Evolutionary conservation across 2,329 filamentous ascomycete species (phyloP).

Genomic region (Dendrostoma leiphaemia): DNA sequence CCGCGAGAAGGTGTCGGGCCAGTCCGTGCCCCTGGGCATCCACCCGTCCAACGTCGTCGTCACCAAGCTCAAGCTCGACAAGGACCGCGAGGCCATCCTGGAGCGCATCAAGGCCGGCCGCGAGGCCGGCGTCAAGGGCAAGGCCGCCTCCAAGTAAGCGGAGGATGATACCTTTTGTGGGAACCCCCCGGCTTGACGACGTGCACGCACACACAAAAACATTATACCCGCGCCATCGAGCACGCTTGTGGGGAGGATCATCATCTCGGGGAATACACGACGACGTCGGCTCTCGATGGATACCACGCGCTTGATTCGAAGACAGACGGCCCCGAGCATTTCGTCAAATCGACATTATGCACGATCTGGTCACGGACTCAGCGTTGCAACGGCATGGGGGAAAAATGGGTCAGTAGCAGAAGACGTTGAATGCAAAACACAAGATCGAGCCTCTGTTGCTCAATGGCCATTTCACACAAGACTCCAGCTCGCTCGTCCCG

Average conservation of each 20-base stretch:
- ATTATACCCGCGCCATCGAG: constrained; percentile 8
- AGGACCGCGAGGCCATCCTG: constrained; percentile 87
- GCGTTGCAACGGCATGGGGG: constrained; percentile 26
- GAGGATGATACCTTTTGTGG: no score
- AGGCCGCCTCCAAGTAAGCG: constrained; percentile 54
- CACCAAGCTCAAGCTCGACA: constrained; percentile 98
- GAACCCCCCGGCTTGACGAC: neutral
- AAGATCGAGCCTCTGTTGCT: constrained; percentile 50
- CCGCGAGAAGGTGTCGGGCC: constrained; percentile 96
- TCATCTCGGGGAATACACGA: constrained; percentile 9
- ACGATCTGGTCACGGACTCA: constrained; percentile 19
- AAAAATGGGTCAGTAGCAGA: constrained; percentile 27
- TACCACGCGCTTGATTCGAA: constrained; percentile 11
- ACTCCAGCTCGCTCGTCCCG: constrained; percentile 31
- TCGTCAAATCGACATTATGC: neutral
- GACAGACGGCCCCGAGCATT: constrained; percentile 5
- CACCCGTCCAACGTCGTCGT: constrained; percentile 96
- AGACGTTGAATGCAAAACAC: constrained; percentile 28
- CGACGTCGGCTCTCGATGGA: constrained; percentile 17
- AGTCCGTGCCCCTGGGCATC: constrained; percentile 91
- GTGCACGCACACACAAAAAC: neutral
- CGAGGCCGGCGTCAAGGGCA: constrained; percentile 71
- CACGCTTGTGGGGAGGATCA: constrained; percentile 19
- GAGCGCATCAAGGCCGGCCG: constrained; percentile 80
- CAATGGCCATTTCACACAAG: constrained; percentile 70